Conservation (phyloP, 768 basidiomycete genomes). For the Fistulinella prunicolor region DNA sequence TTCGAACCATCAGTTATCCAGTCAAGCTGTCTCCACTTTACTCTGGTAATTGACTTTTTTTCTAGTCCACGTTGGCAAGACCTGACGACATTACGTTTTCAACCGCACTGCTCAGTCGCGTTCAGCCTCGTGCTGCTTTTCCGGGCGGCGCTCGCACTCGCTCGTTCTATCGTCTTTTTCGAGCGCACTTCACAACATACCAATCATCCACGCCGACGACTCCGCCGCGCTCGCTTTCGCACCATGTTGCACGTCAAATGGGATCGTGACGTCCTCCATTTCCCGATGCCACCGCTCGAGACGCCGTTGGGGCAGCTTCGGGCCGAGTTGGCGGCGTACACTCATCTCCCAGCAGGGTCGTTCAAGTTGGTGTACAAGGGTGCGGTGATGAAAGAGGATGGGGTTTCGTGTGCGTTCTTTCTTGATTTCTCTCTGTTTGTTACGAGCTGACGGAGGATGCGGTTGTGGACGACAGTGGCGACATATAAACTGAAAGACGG, state of each 20-base stretch:
- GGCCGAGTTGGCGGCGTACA: constrained; percentile 64
- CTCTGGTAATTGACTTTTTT: constrained; percentile 16
- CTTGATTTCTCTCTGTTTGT: constrained; percentile 20
- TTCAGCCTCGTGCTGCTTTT: constrained; percentile 36
- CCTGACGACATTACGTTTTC: constrained; percentile 2
- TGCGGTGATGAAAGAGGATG: constrained; percentile 85
- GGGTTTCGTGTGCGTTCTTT: constrained; percentile 50
- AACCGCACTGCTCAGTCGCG: constrained; percentile 13
- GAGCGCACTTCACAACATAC: background rate
- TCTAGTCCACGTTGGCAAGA: background rate
- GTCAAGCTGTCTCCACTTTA: constrained; percentile 31
- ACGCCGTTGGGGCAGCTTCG: constrained; percentile 61
- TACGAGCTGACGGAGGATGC: background rate
- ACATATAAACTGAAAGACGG: constrained; percentile 70
- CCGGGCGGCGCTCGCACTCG: constrained; percentile 23
- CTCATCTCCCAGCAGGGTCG: constrained; percentile 60
- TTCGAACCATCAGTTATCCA: constrained; percentile 6
- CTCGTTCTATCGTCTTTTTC: constrained; percentile 10
- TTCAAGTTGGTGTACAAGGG: constrained; percentile 92
- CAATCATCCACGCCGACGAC: constrained; percentile 7
- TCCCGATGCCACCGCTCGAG: constrained; percentile 54
- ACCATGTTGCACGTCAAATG: constrained; percentile 48
- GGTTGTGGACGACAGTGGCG: constrained; percentile 48
- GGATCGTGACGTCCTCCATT: constrained; percentile 48
- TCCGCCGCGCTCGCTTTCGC: constrained; percentile 13